These are phyloP conservation scores for Penicillium desertorum DNA, from an alignment of 495 filamentous ascomycete genomes.

Conservation along the genomic window DNA sequence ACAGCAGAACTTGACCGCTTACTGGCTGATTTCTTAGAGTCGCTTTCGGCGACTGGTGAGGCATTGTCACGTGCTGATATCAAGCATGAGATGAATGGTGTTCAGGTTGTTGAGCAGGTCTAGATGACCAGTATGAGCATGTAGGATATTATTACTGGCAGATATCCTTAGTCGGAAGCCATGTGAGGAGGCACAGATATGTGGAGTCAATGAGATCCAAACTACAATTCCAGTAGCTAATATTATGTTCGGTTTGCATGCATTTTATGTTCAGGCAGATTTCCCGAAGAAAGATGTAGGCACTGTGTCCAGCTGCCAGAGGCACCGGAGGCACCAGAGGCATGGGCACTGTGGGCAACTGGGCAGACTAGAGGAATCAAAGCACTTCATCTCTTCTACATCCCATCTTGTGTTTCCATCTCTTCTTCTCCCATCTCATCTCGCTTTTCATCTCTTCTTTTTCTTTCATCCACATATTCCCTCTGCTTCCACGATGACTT, in stretches of 20 bases:
- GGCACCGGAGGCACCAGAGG: no score
- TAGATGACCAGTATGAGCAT: constrained; percentile 2
- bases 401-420: background rate
- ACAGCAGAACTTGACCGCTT: constrained; percentile 41
- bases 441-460: background rate
- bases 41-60: constrained; percentile 37
- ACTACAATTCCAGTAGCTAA: background rate
- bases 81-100: constrained; percentile 11
- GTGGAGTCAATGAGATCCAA: background rate
- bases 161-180: background rate
- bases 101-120: constrained; percentile 10
- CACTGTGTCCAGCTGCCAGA: background rate
- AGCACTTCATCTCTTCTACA: background rate
- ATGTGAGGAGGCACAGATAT: background rate
- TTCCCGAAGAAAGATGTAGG: background rate
- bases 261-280: background rate
- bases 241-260: background rate
- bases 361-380: background rate
- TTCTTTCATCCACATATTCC: background rate
- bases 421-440: background rate
- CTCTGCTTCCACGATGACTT: background rate
- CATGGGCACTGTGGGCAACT: background rate
- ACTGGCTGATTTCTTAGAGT: constrained; percentile 41
- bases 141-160: background rate
- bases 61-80: constrained; percentile 28